Evolutionary conservation across 73 alveolate species (phyloP).

Genomic region (Durusdinium trenchii): DNA sequence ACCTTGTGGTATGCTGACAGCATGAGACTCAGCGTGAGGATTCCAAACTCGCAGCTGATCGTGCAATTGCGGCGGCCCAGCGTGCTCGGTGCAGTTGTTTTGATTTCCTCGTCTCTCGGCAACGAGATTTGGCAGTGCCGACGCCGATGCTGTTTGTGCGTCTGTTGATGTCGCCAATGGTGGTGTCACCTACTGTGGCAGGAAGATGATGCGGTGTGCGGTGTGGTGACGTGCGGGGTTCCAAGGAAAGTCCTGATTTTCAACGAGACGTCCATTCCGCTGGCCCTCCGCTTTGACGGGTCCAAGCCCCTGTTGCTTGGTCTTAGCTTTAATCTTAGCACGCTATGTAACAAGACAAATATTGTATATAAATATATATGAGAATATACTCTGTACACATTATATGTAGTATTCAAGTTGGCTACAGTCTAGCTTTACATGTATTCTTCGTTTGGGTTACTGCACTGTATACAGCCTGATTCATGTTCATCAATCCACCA

Average conservation of each 20-base stretch:
- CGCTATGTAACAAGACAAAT: too few relatives aligned
- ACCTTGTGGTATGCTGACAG: not conserved
- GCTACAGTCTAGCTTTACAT: not conserved
- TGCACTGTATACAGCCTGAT: too few relatives aligned
- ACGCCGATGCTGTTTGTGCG: not conserved
- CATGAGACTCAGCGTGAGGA: not conserved
- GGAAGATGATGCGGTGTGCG: too few relatives aligned
- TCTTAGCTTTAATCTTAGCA: too few relatives aligned
- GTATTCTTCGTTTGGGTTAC: too few relatives aligned
- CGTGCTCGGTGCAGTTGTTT: conserved; percentile 66
- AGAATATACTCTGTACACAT: not conserved
- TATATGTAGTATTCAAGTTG: not conserved
- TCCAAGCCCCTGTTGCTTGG: not conserved
- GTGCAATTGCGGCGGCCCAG: conserved; percentile 69
- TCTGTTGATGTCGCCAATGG: not conserved
- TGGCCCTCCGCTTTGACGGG: conserved; percentile 30
- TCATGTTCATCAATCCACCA: not conserved
- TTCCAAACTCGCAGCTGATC: conserved; percentile 30
- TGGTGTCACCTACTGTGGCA: not conserved
- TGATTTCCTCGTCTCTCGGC: conserved; percentile 36
- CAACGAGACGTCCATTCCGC: conserved; percentile 19
- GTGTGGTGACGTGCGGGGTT: too few relatives aligned
- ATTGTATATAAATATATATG: too few relatives aligned
- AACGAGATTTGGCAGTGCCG: not conserved
- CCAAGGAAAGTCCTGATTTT: conserved; percentile 53